phyloP scores from a whole-genome alignment of 192 early-diverging fungal genomes.

The Pilobolus umbonatus region DNA sequence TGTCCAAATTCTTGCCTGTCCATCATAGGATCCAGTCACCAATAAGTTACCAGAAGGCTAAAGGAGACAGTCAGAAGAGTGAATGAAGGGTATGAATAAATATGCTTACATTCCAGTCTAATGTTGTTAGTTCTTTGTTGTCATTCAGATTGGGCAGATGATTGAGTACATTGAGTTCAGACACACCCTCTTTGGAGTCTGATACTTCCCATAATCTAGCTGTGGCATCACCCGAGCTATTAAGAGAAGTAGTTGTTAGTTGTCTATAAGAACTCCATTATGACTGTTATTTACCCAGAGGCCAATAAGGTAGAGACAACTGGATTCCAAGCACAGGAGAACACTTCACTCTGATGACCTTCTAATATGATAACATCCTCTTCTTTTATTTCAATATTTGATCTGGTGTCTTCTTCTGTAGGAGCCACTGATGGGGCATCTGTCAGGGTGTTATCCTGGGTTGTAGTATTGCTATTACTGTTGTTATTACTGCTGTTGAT shows the following conservation, averaged over 20 bases:
- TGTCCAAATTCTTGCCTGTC: slow-evolving; percentile 81
- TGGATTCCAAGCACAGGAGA: slow-evolving; percentile 80
- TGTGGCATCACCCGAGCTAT: slow-evolving; percentile 75
- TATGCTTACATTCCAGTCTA: slow-evolving; percentile 78
- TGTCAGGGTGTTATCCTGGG: background rate
- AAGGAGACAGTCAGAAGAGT: no score
- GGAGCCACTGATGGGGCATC: background rate
- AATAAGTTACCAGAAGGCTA: slow-evolving; percentile 73
- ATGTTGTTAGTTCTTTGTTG: slow-evolving; percentile 72
- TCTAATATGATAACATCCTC: slow-evolving; percentile 52
- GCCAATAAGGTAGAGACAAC: slow-evolving; percentile 59
- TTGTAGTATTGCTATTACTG: background rate
- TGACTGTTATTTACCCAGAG: slow-evolving; percentile 55
- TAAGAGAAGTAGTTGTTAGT: background rate
- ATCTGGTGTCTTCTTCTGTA: background rate
- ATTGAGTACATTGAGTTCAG: slow-evolving; percentile 52
- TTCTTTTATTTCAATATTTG: slow-evolving; percentile 32
- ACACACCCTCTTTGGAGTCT: slow-evolving; percentile 34
- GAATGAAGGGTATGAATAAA: background rate
- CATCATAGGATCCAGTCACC: slow-evolving; percentile 84
- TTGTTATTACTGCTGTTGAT: background rate
- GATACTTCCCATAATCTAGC: slow-evolving; percentile 85
- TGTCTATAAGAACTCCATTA: background rate
- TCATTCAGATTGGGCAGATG: slow-evolving; percentile 45
- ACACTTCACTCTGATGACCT: slow-evolving; percentile 71